These are phyloP conservation scores for Cutaneotrichosporon sp. DNA, from an alignment of 1,284 basidiomycete species.

Conservation along the genomic window DNA sequence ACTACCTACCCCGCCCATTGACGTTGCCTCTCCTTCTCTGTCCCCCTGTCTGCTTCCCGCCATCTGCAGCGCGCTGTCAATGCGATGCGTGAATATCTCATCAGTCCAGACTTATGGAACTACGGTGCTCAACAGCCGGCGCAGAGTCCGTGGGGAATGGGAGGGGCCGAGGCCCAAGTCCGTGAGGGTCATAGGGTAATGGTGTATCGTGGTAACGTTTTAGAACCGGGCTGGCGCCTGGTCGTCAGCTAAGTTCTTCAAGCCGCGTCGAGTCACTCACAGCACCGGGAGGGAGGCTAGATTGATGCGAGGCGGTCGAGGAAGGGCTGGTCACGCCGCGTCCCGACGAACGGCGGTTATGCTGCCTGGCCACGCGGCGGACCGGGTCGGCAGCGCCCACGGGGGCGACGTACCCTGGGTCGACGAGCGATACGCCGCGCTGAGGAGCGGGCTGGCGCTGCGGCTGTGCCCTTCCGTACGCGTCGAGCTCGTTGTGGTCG, in stretches of 20 bases:
- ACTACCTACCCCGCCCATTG: no score
- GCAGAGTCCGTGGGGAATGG: constrained; percentile 3
- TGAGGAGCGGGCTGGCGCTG: constrained; percentile 34
- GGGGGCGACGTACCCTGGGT: constrained; percentile 70
- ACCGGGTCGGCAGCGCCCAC: constrained; percentile 60
- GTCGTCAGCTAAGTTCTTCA: not conserved
- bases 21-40: no score
- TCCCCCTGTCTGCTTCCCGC: no score
- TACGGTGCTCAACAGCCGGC: constrained; percentile 4
- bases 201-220: not conserved
- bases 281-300: constrained; percentile 20
- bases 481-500: constrained; percentile 16
- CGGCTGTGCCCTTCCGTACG: constrained; percentile 10
- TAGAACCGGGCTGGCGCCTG: constrained; percentile 11
- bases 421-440: constrained; percentile 68
- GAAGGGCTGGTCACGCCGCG: constrained; percentile 13
- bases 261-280: not conserved
- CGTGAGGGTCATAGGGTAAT: constrained; percentile 3
- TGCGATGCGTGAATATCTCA: constrained; percentile 6
- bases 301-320: constrained; percentile 8
- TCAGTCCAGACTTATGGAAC: constrained; percentile 8
- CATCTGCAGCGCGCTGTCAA: not conserved
- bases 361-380: constrained; percentile 33
- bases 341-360: constrained; percentile 28
- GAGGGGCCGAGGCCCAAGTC: constrained; percentile 4